A percentile compares a stretch with the other conserved stretches of the same genome.
These are phyloP conservation scores for Metschnikowia picachoensis DNA, from an alignment of 805 yeast genomes.

Conservation along the genomic window DNA sequence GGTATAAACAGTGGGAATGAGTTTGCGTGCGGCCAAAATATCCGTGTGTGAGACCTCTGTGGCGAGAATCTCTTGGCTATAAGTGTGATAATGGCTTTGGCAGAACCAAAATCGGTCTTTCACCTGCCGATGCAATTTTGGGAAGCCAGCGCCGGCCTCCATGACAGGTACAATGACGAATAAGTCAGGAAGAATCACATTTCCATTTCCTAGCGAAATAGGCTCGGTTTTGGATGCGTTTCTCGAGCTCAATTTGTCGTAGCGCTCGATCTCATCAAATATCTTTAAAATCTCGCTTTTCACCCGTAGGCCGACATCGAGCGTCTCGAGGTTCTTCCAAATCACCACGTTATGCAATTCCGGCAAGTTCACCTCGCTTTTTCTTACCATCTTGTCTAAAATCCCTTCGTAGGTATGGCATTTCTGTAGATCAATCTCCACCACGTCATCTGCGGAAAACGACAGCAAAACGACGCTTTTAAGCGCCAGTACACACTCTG, in stretches of 20 bases:
- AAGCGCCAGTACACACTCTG: slow-evolving; percentile 6
- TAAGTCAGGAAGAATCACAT: slow-evolving; percentile 9
- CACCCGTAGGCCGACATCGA: slow-evolving; percentile 1
- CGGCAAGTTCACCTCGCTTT: slow-evolving; percentile 7
- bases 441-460: slow-evolving; percentile 5
- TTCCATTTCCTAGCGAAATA: slow-evolving; percentile 8
- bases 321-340: slow-evolving; percentile 17
- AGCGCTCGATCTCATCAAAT: slow-evolving; percentile 13
- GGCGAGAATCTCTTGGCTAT: slow-evolving; percentile 5
- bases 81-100: slow-evolving; percentile 11
- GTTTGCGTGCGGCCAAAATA: slow-evolving; percentile 5
- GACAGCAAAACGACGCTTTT: not conserved
- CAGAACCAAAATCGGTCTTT: slow-evolving; percentile 20
- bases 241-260: slow-evolving; percentile 10
- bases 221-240: slow-evolving; percentile 3
- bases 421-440: slow-evolving; percentile 15
- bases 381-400: slow-evolving; percentile 10
- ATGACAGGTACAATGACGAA: slow-evolving; percentile 13
- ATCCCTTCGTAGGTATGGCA: slow-evolving; percentile 7
- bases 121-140: slow-evolving; percentile 13
- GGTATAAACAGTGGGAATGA: slow-evolving; percentile 20
- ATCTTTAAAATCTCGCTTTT: slow-evolving; percentile 8
- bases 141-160: slow-evolving; percentile 2
- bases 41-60: not conserved
- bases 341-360: slow-evolving; percentile 12